Percentiles rank a stretch among this genome's conserved stretches.
phyloP scores from a whole-genome alignment of 2,329 filamentous ascomycete species.

The Mycogone perniciosa region DNA sequence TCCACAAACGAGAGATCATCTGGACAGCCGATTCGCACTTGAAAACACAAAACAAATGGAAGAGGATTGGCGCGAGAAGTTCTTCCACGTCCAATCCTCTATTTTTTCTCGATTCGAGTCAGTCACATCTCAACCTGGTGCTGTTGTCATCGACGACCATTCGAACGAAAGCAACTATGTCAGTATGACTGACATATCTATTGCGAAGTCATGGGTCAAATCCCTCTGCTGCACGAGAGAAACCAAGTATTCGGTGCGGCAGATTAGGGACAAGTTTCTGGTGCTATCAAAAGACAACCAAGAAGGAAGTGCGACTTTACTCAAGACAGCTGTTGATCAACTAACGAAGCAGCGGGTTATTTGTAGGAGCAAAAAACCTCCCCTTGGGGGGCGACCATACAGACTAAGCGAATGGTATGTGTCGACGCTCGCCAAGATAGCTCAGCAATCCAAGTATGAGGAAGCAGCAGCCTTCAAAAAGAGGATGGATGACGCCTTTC shows the following conservation, averaged over 20 bases:
- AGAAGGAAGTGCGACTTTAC: slow-evolving; percentile 35
- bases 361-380: slow-evolving; percentile 53
- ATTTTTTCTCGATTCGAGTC: slow-evolving; percentile 53
- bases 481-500: slow-evolving; percentile 51
- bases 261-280: slow-evolving; percentile 46
- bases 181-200: slow-evolving; percentile 18
- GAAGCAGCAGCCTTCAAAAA: slow-evolving; percentile 56
- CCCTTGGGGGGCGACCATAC: slow-evolving; percentile 55
- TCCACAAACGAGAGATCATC: slow-evolving; percentile 38
- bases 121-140: slow-evolving; percentile 41
- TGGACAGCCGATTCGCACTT: slow-evolving; percentile 39
- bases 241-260: slow-evolving; percentile 40
- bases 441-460: slow-evolving; percentile 47
- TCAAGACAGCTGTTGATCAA: slow-evolving; percentile 42
- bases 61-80: slow-evolving; percentile 51
- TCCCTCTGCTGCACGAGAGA: slow-evolving; percentile 50
- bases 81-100: slow-evolving; percentile 47
- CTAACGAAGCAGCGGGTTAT: slow-evolving; percentile 49
- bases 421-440: slow-evolving; percentile 49
- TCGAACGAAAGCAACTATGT: not conserved
- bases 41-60: slow-evolving; percentile 26
- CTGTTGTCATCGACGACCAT: slow-evolving; percentile 20
- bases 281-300: slow-evolving; percentile 38
- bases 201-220: slow-evolving; percentile 54
- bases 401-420: slow-evolving; percentile 55